Evolutionary conservation across 1,284 basidiomycete species (phyloP), one percentile per base, ranked within the genome.

Genomic region (Rhizoctonia solani): DNA sequence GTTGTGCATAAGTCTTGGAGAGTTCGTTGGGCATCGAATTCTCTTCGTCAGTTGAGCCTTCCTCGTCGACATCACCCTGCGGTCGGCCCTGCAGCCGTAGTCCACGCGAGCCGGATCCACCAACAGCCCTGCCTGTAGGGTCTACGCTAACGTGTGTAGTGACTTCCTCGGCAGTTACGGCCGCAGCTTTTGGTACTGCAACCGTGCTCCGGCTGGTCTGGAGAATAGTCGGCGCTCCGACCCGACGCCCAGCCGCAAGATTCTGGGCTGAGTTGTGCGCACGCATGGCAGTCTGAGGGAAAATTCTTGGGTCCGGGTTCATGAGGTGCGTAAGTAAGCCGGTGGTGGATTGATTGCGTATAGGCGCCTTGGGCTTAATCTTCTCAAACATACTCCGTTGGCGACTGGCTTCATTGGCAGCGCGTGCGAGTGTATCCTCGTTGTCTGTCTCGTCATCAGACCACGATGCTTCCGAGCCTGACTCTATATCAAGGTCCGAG

Each of bases 321-420:
- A 91, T 81, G 42, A 91, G 76, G 73, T 84, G 83, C 25, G 84
- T 84, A 54, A 90, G 78, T 49, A 89, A 75, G 4, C 89, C 89
- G 3, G 84, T 72, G 67, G 34, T 25, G 30, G n/a, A 29, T 81
- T 50, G 84, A 78, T 23, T 59, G 66, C 65, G 80, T 80, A 55
- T 87, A 78, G 71, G 85, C 83, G 73, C 85, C 83, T 72, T 88
- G 87, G 25, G 85, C 85, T 41, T 83, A 9, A 88, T 80, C 77
- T 92, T 93, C 67, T 84, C 81, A 74, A 94, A 92, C 82, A 93
- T 82, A 16, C 89, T 85, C 34, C 83, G 82, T 73, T 91, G 85
- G 4, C 87, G 82, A 72, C 87, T 83, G 16, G 83, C 87, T 73
- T 90, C 87, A 72, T 83, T 68, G n/a, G 81, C 82, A 27, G 83